Base-by-base conservation (phyloP, 2,329 filamentous ascomycete genomes). In the Fusarium camptoceras region DNA sequence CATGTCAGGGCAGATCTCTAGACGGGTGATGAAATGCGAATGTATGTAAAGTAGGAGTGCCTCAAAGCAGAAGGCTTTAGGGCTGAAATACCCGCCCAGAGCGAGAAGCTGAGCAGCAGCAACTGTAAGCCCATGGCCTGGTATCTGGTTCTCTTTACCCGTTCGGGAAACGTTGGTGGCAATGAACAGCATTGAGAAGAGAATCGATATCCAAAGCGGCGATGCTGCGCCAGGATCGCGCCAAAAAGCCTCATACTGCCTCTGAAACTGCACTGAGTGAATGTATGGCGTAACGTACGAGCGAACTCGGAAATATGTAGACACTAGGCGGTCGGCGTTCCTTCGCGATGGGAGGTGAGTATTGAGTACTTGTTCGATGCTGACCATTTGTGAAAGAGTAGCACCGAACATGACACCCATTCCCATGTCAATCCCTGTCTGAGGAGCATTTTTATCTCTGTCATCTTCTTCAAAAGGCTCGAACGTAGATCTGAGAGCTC, bases 191-290 rank as follows among this genome's bases (percentile, higher is more conserved):
- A 57, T 25, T 4, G 54, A 51, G 25, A 57, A 57, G 6, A 57
- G 44, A 1, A 31, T 57, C 0, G 44, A 57, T 8, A 51, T 51
- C 54, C 54, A 50, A 7, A 57, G 44, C 1, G 54, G 44, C 4
- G 31, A 51, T 14, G 44, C 20, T 2, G 25, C 11, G 5, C 8
- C 3, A 20, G 44, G 44, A 2, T 57, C 16, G 2, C 2, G 41
- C 54, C 54, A 57, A n/a, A 57, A 57, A 1, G 44, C 25, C 8
- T 57, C 31, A 4, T 51, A 57, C 31, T 57, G 44, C 44, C 44
- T 50, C 24, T 27, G 54, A n/a, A 50, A 57, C 2, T 50, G 54
- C 5, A 28, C n/a, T 14, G 54, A n/a, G 5, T 50, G 44, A 30
- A 57, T 51, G 0, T 12, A 57, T 5, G 54, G 54, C 8, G 54